Conservation (phyloP, 2,329 filamentous ascomycete species). For the Diaporthe ilicicola region DNA sequence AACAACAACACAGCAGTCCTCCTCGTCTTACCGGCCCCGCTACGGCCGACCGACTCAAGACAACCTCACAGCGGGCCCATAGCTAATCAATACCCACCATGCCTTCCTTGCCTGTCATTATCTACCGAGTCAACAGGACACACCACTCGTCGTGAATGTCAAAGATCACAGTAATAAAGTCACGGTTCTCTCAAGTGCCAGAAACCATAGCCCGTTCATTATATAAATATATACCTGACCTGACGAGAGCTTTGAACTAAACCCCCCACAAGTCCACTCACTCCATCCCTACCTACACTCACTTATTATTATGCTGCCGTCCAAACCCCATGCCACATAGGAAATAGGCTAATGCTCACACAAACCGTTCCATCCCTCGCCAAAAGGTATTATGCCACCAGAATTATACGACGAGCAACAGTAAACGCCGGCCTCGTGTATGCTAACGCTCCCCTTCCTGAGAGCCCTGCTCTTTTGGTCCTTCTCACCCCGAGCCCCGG, state of each 20-base stretch:
- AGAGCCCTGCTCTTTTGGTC: neutral
- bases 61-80: neutral
- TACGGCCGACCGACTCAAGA: constrained; percentile 1
- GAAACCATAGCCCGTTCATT: neutral
- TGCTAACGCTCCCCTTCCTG: neutral
- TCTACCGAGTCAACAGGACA: neutral
- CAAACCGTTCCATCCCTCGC: neutral
- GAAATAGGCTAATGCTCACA: neutral
- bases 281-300: constrained; percentile 15
- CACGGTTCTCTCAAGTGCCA: neutral
- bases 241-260: neutral
- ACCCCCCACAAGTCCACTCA: neutral
- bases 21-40: neutral
- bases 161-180: constrained; percentile 9
- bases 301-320: constrained; percentile 21
- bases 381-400: constrained; percentile 6
- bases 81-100: neutral
- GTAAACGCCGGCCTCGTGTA: constrained; percentile 19
- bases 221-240: constrained; percentile 28
- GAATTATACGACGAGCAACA: constrained; percentile 12
- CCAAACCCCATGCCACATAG: constrained; percentile 23
- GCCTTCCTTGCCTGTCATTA: neutral
- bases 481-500: constrained; percentile 23
- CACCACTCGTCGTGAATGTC: neutral
- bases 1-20: neutral